Base-by-base conservation (phyloP, 2,329 filamentous ascomycete species). In the Aspergillus sp. region DNA sequence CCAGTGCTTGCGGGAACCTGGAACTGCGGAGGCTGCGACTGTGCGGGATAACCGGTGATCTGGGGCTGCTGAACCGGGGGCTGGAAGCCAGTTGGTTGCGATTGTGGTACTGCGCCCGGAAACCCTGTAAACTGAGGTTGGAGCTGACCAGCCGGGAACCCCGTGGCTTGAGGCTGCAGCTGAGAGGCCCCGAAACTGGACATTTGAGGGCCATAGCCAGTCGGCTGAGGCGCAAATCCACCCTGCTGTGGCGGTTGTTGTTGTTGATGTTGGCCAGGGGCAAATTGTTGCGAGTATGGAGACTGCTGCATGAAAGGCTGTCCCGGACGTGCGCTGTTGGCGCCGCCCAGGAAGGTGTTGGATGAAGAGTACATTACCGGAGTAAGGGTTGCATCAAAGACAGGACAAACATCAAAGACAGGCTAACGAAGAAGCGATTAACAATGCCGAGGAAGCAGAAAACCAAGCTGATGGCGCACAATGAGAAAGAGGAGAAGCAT, bases 351-450 rank as follows among this genome's bases (percentile, higher is more conserved):
- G 78, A 89, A 97, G 66, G 90, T 88, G 82, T 90, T 96, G 67
- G 91, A 90, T 76, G 89, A 91, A 67, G 92, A 95, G 81, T 91
- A 98, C 94, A 97, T 97, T 78, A 75, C 67, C 62, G 62, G 66
- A 58, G 54, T 53, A 58, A 62, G 62, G 62, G 60, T 68, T 54
- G 66, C 71, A 74, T 73, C 48, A 62, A 61, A 66, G 59, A 65
- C 56, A 69, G 64, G 38, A 17, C 17, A 44, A 21, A 27, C 47
- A 58, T 27, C 15, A 56, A 23, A 41, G 41, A 21, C 7, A 23
- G 36, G 49, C 51, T 50, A 11, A 47, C 19, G 15, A 38, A 48
- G n/a, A 17, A 17, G 27, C 10, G 15, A 48, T 5, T 17, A n/a
- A 50, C n/a, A n/a, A 50, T 50, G 25, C 25, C 8, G 48, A 53